A percentile compares a stretch with the other conserved stretches of the same genome.
Conservation (phyloP, 2,329 filamentous ascomycete species). For the Cladosporium oxysporum region DNA sequence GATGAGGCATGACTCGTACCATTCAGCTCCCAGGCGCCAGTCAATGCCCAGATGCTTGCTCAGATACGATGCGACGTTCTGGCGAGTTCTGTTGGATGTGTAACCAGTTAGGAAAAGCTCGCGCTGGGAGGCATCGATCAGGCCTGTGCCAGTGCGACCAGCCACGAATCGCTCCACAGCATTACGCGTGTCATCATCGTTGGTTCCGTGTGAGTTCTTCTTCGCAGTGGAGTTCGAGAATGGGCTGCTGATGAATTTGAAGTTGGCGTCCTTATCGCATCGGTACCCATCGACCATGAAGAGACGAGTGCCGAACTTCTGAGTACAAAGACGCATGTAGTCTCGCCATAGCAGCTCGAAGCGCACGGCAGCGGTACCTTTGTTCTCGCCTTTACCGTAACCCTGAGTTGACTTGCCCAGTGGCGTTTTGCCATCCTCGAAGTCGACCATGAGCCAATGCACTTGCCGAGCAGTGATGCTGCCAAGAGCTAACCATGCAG, state of each 20-base stretch:
- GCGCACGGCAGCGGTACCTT: slow-evolving; percentile 67
- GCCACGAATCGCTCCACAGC: slow-evolving; percentile 60
- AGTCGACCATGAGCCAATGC: slow-evolving; percentile 65
- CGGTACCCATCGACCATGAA: slow-evolving; percentile 68
- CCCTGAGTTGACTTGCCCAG: slow-evolving; percentile 50
- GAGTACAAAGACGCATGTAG: slow-evolving; percentile 75
- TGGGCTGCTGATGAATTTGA: slow-evolving; percentile 39
- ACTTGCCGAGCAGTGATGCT: slow-evolving; percentile 72
- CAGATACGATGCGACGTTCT: slow-evolving; percentile 75
- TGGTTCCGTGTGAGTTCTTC: slow-evolving; percentile 47
- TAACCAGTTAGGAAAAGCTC: slow-evolving; percentile 76
- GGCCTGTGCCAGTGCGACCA: slow-evolving; percentile 71
- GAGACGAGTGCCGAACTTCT: slow-evolving; percentile 66
- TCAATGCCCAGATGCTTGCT: slow-evolving; percentile 73
- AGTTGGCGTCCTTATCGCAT: slow-evolving; percentile 39
- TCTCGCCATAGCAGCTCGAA: slow-evolving; percentile 78
- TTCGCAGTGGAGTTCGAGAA: slow-evolving; percentile 35
- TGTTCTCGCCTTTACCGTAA: slow-evolving; percentile 70
- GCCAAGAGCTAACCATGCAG: slow-evolving; percentile 71
- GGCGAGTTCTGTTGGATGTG: slow-evolving; percentile 72
- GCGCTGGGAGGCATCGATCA: slow-evolving; percentile 76
- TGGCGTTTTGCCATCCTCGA: slow-evolving; percentile 63
- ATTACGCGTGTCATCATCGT: slow-evolving; percentile 41
- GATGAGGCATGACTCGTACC: slow-evolving; percentile 73
- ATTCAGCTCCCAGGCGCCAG: slow-evolving; percentile 79